Base-by-base conservation (phyloP, 306 rosid genomes). In the Pachyrhizus erosus region DNA sequence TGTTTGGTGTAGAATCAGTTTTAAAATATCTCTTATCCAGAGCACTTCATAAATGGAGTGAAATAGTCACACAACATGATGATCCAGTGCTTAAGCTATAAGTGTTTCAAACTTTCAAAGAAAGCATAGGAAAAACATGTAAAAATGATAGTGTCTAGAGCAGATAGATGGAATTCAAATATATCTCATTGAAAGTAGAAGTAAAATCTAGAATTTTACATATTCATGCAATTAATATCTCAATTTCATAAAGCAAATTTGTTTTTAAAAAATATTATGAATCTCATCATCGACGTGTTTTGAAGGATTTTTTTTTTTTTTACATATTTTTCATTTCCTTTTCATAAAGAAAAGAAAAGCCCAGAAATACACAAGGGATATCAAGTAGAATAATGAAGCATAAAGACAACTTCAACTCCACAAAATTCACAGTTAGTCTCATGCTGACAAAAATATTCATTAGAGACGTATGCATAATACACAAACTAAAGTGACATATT, bases 71-170 rank as follows among this genome's bases (percentile, higher is more conserved):
- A 70, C 73, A 58, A 21, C 45, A 27, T 52, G 20, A 46, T 39
- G 26, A 54, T 39, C 42, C 40, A 52, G 21, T 61, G 23, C 27
- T 37, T 48, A 7, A 45, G 64, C 58, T 18, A 52, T 68, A 57
- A 37, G 45, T 82, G 66, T 83, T 78, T 77, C 45, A 34, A 70
- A 46, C 24, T 83, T 77, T 24, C 33, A n/a, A 61, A 49, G 74
- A 52, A 62, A 71, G 74, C 23, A 77, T 46, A 27, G 52, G 17
- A 62, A 51, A 26, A 48, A 39, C 31, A 26, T 31, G 26, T 12
- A 12, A 39, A 23, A 60, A 24, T 58, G 29, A 55, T 27, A 40
- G 61, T 20, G 42, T 37, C 76, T 26, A 64, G 57, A 65, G 52
- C 55, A 29, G 49, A 64, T 5, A 52, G 52, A 46, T 60, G 61